Evolutionary conservation across 345 rosid species (phyloP), one percentile per base, ranked within the genome.

Genomic region (Schrenkiella parvula): DNA sequence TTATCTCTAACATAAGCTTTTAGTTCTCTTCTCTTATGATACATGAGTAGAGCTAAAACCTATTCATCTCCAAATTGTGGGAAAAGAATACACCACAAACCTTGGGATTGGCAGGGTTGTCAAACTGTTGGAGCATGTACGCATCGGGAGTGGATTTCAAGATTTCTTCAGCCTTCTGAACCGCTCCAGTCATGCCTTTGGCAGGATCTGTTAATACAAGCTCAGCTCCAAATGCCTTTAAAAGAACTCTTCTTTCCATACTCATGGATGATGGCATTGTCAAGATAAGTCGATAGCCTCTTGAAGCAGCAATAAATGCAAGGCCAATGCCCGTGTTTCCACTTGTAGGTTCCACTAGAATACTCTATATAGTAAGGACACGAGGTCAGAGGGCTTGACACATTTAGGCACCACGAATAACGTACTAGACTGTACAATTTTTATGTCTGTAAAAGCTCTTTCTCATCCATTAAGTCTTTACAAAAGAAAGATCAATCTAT

Each of bases 271-370:
- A 71, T 8, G 98, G 96, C 98, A 93, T 91, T 9, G 86, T 85
- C 69, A 89, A 70, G 54, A 91, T 88, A 44, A 89, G 83, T 75
- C 65, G 80, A 78, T 89, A 91, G 31, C 97, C 92, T 76, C 79
- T 91, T 47, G 89, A 78, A 64, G 98, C 96, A 71, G 96, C 96
- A 15, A 91, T 83, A 56, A 86, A 83, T 41, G 98, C 97, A 51
- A 93, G 80, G 66, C 93, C 98, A 25, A 93, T 93, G 76, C 97
- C 97, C 7, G 98, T 93, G 79, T 93, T 89, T 68, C 98, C 97
- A 78, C 96, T 86, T 0, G 97, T 93, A 64, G 92, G 89, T 81
- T 93, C 98, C 68, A 91, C 83, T 34, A 93, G 89, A 68, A 89
- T 74, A 67, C 86, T 89, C 97, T 90, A 48, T 23, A 51, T 15